Conservation (phyloP, 2,329 filamentous ascomycete species). For the Colletotrichum eremochloae region DNA sequence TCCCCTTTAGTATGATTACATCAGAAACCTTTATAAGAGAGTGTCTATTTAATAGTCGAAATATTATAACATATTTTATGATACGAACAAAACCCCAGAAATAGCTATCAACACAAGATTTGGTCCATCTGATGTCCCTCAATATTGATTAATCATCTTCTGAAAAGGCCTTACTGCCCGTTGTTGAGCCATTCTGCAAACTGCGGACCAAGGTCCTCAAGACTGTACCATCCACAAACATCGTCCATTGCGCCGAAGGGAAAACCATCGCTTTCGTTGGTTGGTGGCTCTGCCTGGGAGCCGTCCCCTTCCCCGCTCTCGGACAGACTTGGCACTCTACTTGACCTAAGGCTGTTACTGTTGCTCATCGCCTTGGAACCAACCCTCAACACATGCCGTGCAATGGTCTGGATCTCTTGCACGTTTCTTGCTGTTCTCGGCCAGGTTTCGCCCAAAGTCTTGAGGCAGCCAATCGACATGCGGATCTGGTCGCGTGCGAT, state of each 20-base stretch:
- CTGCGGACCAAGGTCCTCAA: neutral
- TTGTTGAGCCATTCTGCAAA: conserved; percentile 21
- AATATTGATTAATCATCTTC: neutral
- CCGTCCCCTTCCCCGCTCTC: neutral
- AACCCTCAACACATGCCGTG: conserved; percentile 48
- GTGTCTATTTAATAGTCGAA: no score
- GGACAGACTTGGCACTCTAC: neutral
- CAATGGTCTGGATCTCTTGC: conserved; percentile 56
- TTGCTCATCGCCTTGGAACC: neutral
- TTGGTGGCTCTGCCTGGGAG: neutral
- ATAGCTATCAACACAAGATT: neutral
- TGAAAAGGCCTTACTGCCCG: neutral
- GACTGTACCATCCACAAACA: conserved; percentile 32
- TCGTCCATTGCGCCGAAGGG: conserved; percentile 26
- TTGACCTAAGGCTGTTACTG: neutral
- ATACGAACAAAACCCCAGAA: neutral
- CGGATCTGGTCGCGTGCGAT: conserved; percentile 57
- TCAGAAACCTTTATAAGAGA: no score
- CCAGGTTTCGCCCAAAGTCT: conserved; percentile 54
- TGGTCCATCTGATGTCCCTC: neutral
- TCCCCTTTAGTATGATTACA: no score
- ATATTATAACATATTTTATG: neutral
- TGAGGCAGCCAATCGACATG: conserved; percentile 57
- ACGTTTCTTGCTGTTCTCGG: conserved; percentile 53
- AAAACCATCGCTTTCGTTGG: neutral